phyloP scores from a whole-genome alignment of 192 early-diverging fungal genomes.

The Coemansia reversa region DNA sequence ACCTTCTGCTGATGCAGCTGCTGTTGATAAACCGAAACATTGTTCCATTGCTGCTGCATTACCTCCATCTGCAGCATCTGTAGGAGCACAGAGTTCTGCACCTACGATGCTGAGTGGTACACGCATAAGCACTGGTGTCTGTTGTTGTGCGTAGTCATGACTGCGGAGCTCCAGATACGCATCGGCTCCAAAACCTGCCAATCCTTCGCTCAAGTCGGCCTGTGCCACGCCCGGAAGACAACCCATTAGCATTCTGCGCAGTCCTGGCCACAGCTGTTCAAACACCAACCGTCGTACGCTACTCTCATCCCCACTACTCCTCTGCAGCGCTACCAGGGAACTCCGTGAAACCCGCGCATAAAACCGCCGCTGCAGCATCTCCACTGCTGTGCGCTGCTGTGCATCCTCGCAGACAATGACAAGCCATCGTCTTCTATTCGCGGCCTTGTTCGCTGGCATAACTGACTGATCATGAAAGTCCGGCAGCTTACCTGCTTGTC shows the following conservation, averaged over 20 bases:
- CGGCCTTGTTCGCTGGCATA: too few species aligned
- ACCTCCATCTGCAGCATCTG: neutral
- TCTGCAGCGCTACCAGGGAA: neutral
- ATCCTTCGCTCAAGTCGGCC: slow-evolving; percentile 7
- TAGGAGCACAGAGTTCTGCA: neutral
- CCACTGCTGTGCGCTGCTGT: slow-evolving; percentile 5
- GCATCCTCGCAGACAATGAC: neutral
- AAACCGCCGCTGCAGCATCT: slow-evolving; percentile 7
- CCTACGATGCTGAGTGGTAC: slow-evolving; percentile 10
- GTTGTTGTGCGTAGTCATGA: too few species aligned
- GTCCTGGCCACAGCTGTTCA: slow-evolving; percentile 9
- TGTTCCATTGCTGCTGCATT: neutral
- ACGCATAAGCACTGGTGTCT: neutral
- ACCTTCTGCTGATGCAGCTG: neutral
- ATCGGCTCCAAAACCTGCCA: slow-evolving; percentile 23
- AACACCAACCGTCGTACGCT: slow-evolving; percentile 9
- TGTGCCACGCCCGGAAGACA: neutral
- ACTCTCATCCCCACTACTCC: neutral
- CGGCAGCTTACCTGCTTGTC: too few species aligned
- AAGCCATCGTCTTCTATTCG: too few species aligned
- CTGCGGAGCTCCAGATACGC: slow-evolving; percentile 12
- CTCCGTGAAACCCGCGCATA: slow-evolving; percentile 9
- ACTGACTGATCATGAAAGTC: too few species aligned
- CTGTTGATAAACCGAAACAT: neutral
- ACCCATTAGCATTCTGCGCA: slow-evolving; percentile 2